phyloP scores from a whole-genome alignment of 352 stramenopile species.

The Pythium brachiatum region DNA sequence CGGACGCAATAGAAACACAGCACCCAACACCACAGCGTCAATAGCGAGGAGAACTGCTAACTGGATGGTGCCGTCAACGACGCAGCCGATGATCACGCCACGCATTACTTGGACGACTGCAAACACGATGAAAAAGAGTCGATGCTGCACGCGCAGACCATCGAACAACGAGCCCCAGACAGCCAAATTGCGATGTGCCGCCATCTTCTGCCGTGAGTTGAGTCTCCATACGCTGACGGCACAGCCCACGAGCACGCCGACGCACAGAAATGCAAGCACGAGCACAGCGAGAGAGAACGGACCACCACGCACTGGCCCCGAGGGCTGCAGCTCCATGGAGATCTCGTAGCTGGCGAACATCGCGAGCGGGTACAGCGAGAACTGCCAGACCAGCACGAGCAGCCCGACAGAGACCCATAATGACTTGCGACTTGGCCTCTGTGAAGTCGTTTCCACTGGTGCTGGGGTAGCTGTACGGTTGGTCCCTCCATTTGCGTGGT shows the following conservation, averaged over 20 bases:
- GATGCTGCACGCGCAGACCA: not conserved
- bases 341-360: slow-evolving; percentile 26
- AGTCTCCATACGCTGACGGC: not conserved
- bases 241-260: not conserved
- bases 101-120: not conserved
- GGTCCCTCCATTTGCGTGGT: too few relatives aligned
- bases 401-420: slow-evolving; percentile 15
- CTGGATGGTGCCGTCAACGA: not conserved
- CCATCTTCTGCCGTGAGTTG: not conserved
- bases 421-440: too few relatives aligned
- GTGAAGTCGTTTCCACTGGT: too few relatives aligned
- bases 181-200: slow-evolving; percentile 25
- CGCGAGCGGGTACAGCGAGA: slow-evolving; percentile 19
- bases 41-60: not conserved
- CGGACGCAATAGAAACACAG: not conserved
- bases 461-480: too few relatives aligned
- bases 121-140: slow-evolving; percentile 5
- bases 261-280: slow-evolving; percentile 18
- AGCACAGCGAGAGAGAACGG: slow-evolving; percentile 40
- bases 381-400: slow-evolving; percentile 11
- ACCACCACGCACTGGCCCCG: not conserved
- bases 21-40: not conserved
- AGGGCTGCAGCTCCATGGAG: not conserved
- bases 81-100: not conserved
- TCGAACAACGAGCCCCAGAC: slow-evolving; percentile 16